Base-by-base conservation (phyloP, 441 rosid genomes). In the Dalechampia spathulata region DNA sequence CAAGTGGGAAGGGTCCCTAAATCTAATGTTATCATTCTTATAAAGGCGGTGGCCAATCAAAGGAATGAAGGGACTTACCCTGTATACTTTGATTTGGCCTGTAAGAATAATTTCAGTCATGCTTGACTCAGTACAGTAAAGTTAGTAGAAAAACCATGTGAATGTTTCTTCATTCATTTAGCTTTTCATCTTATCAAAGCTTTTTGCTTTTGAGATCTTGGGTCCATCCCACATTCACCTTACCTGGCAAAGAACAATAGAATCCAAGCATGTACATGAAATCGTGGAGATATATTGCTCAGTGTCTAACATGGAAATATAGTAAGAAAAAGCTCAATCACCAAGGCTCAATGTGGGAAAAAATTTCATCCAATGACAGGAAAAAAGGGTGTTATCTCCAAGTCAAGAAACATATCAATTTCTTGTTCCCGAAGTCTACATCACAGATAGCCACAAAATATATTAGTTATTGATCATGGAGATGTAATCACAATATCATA, bases 1-100 rank as follows among this genome's bases (percentile, higher is more conserved):
- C 71, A 62, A 72, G 82, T 80, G 80, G 78, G 58, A 66, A 70
- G 73, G 65, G 63, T 8, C 76, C 71, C 58, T 41, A 37, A 61
- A 45, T 47, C 49, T 32, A 63, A 50, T 63, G 65, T 42, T 76
- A 74, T 70, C 67, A 79, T 70, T 72, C 49, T 59, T 68, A 53
- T 44, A 10, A 49, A 63, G 67, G 64, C 55, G 55, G 66, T 74
- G 80, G 59, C 78, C 69, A 67, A 67, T 72, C 75, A 59, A 72
- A 54, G 49, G 52, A 62, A 45, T 48, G 74, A 74, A 55, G 47
- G 51, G 76, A 52, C 68, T 56, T 43, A 19, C 52, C 56, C 70
- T 54, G 57, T 55, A 44, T 57, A 41, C 55, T 66, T 62, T 68
- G 5, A 54, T 52, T 65, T 67, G 66, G 60, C 70, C 68, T 34